These are phyloP conservation scores for Corymbia maculata DNA, from an alignment of 345 rosid species.

Conservation along the genomic window DNA sequence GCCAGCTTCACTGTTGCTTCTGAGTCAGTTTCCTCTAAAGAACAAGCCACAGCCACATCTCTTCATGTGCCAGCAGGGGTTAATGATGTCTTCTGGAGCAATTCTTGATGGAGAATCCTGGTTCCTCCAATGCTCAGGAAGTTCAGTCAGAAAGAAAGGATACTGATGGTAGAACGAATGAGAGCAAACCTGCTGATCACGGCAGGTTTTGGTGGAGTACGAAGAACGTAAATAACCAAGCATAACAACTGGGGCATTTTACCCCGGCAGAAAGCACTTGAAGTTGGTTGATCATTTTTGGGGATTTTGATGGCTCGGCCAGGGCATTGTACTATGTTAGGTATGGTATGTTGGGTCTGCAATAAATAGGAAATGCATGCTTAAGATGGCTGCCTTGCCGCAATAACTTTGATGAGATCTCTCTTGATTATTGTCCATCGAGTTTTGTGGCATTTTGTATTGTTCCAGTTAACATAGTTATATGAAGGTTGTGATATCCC, in stretches of 20 bases:
- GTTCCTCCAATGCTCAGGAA: conserved; percentile 54
- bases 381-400: neutral
- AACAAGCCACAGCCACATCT: conserved; percentile 13
- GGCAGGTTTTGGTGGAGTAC: conserved; percentile 61
- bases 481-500: neutral
- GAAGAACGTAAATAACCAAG: conserved; percentile 52
- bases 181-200: conserved; percentile 36
- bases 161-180: conserved; percentile 19
- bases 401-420: neutral
- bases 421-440: neutral
- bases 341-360: neutral
- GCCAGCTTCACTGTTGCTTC: conserved; percentile 12
- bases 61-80: conserved; percentile 44
- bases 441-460: neutral
- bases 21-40: conserved; percentile 24
- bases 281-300: neutral
- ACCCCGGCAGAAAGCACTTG: conserved; percentile 71
- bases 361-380: neutral
- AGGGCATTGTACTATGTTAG: neutral
- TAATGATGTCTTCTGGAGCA: conserved; percentile 92
- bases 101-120: conserved; percentile 93
- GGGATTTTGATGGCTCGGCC: neutral
- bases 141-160: conserved; percentile 75
- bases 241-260: conserved; percentile 78
- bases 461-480: neutral